Evolutionary conservation across 2,329 filamentous ascomycete genomes (phyloP).

Genomic region (Sporothrix humicola): DNA sequence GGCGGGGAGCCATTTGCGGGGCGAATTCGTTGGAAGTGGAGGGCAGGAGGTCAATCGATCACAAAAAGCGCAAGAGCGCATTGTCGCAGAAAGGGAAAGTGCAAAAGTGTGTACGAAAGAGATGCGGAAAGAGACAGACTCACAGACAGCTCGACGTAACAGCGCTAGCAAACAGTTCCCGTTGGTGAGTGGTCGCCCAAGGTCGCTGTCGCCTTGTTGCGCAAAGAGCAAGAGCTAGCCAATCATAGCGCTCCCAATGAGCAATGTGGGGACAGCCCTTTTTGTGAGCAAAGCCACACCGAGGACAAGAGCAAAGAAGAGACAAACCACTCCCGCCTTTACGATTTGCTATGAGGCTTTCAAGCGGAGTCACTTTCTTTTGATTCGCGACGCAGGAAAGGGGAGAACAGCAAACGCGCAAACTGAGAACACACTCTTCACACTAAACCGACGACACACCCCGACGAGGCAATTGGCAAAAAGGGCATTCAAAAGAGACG

Average conservation of each 20-base stretch:
- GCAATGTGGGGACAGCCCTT: constrained; percentile 2
- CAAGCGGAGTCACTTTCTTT: constrained; percentile 22
- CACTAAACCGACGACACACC: neutral
- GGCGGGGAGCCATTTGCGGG: constrained; percentile 23
- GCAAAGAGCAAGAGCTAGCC: neutral
- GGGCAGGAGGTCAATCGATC: neutral
- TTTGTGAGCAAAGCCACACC: neutral
- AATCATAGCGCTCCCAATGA: constrained; percentile 7
- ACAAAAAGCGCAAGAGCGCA: constrained; percentile 16
- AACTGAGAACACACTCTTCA: neutral
- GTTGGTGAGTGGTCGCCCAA: neutral
- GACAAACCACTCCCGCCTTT: constrained; percentile 6
- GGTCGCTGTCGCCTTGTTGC: neutral
- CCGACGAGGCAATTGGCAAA: constrained; percentile 4
- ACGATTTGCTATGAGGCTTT: constrained; percentile 17
- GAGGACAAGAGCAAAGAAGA: constrained; percentile 11
- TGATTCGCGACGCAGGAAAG: neutral
- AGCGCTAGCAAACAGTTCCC: neutral
- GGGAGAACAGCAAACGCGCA: neutral
- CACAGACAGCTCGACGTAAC: neutral
- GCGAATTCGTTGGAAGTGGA: neutral
- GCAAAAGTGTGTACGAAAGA: neutral
- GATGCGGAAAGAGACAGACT: neutral
- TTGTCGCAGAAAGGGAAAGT: neutral
- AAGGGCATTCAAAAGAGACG: neutral